Conservation (phyloP, 768 basidiomycete genomes). For the Leccinum variicolor region DNA sequence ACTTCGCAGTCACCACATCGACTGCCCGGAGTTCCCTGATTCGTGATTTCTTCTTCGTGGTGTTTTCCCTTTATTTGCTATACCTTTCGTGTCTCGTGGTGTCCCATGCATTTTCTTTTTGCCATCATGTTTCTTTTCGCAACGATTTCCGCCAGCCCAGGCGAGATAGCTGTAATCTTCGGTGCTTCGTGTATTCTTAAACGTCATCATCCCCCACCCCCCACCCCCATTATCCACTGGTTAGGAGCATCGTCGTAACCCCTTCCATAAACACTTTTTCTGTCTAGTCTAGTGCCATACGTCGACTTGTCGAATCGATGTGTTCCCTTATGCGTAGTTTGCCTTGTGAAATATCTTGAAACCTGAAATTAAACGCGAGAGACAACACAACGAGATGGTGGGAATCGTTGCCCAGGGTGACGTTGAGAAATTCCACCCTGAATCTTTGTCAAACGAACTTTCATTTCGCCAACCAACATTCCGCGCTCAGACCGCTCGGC, state of each 20-base stretch:
- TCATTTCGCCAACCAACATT: constrained; percentile 17
- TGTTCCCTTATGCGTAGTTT: background rate
- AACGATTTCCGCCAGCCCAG: background rate
- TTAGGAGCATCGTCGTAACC: constrained; percentile 55
- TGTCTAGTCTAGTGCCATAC: constrained; percentile 3
- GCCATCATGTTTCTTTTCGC: constrained; percentile 4
- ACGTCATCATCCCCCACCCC: constrained; percentile 24
- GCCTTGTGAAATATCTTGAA: too few species aligned
- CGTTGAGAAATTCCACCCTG: background rate
- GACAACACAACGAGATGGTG: background rate
- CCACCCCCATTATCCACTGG: constrained; percentile 40
- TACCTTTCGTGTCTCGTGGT: background rate
- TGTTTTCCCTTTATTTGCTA: constrained; percentile 9
- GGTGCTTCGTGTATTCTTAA: constrained; percentile 39
- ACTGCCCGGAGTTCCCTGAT: constrained; percentile 48
- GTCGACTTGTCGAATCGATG: background rate
- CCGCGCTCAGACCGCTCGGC: constrained; percentile 17
- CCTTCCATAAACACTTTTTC: constrained; percentile 15
- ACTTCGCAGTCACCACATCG: constrained; percentile 54
- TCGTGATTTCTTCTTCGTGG: constrained; percentile 14
- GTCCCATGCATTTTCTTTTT: constrained; percentile 1
- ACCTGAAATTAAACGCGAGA: background rate
- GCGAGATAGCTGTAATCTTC: constrained; percentile 34
- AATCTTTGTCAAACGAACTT: background rate
- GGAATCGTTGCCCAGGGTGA: background rate